Percentiles rank a stretch among this genome's conserved stretches.
phyloP scores from a whole-genome alignment of 495 filamentous ascomycete genomes.

The Aspergillus conjunctus region DNA sequence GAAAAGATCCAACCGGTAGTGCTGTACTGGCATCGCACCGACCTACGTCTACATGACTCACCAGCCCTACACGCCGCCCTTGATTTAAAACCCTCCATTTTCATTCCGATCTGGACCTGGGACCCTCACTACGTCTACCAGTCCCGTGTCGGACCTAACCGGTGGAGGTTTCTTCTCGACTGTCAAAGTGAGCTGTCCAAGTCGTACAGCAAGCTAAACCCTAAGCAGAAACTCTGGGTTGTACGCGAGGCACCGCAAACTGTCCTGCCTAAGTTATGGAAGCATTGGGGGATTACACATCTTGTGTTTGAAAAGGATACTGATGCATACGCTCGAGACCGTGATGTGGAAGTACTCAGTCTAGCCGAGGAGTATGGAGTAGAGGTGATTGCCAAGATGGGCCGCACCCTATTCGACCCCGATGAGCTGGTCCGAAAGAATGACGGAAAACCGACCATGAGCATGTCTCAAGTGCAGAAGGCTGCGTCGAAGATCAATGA shows the following conservation, averaged over 20 bases:
- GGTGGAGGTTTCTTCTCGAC: constrained; percentile 70
- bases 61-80: constrained; percentile 66
- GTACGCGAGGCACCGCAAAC: constrained; percentile 69
- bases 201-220: constrained; percentile 61
- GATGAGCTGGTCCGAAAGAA: constrained; percentile 65
- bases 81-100: constrained; percentile 58
- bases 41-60: constrained; percentile 71
- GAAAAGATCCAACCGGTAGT: constrained; percentile 46
- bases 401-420: constrained; percentile 67
- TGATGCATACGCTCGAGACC: constrained; percentile 63
- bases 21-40: constrained; percentile 76
- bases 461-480: constrained; percentile 62
- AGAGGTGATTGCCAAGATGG: constrained; percentile 58
- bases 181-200: constrained; percentile 64
- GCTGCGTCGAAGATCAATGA: constrained; percentile 43
- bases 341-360: constrained; percentile 56
- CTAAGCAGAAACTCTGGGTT: constrained; percentile 65
- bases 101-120: constrained; percentile 72
- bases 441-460: constrained; percentile 68
- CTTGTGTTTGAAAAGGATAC: constrained; percentile 75
- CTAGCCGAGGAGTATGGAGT: constrained; percentile 64
- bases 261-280: constrained; percentile 66
- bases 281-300: constrained; percentile 67
- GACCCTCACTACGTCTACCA: constrained; percentile 74
- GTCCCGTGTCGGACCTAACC: constrained; percentile 63